Conservation (phyloP, 1,139 yeast species). For the Hanseniaspora gamundiae region DNA sequence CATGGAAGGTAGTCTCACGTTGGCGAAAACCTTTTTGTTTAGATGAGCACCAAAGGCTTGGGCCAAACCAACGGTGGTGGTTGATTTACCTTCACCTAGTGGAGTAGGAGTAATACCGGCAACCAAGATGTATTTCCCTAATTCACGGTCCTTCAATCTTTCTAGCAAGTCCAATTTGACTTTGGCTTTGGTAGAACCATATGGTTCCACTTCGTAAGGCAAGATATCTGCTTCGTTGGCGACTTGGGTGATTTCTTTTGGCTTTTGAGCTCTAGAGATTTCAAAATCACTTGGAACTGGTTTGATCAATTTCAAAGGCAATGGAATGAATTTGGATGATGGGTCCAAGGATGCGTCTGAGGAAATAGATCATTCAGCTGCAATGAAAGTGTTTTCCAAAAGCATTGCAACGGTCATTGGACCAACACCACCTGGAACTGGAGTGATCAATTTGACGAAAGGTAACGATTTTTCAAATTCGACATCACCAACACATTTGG, state of each 20-base stretch:
- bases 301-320: slow-evolving; percentile 48
- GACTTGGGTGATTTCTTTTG: slow-evolving; percentile 70
- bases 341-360: slow-evolving; percentile 14
- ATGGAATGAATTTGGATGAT: slow-evolving; percentile 29
- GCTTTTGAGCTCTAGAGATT: slow-evolving; percentile 80
- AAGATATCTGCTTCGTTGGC: slow-evolving; percentile 80
- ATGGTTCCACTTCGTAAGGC: slow-evolving; percentile 77
- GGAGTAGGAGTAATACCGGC: slow-evolving; percentile 99
- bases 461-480: slow-evolving; percentile 54
- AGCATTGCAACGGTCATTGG: slow-evolving; percentile 99
- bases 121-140: slow-evolving; percentile 81
- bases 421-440: slow-evolving; percentile 99
- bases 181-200: slow-evolving; percentile 89
- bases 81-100: slow-evolving; percentile 94
- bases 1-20: slow-evolving; percentile 97
- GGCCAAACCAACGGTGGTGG: slow-evolving; percentile 92
- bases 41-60: slow-evolving; percentile 94
- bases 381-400: slow-evolving; percentile 70
- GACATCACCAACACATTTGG: slow-evolving; percentile 87
- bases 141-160: slow-evolving; percentile 48
- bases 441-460: slow-evolving; percentile 71
- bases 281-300: slow-evolving; percentile 95
- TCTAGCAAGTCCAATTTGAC: slow-evolving; percentile 64
- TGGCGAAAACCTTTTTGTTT: slow-evolving; percentile 79
- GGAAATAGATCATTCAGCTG: slow-evolving; percentile 39